phyloP scores from a whole-genome alignment of 2,329 filamentous ascomycete genomes.

The Elsinoe australis region DNA sequence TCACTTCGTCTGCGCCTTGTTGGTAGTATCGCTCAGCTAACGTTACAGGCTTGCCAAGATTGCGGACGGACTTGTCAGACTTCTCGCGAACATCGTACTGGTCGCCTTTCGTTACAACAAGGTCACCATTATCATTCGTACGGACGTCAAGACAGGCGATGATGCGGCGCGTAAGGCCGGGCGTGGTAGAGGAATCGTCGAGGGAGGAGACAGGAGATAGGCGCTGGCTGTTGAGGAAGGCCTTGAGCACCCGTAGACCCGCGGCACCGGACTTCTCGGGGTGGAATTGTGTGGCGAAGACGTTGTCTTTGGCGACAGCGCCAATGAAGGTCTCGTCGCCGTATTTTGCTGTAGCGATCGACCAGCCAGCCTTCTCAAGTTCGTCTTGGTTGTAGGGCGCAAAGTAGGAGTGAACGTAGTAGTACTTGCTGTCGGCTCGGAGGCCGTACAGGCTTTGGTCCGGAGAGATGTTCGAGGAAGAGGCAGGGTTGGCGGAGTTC shows the following conservation, averaged over 20 bases:
- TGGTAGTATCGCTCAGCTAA: slow-evolving; percentile 92
- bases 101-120: slow-evolving; percentile 97
- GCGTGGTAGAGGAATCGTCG: slow-evolving; percentile 32
- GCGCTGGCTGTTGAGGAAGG: slow-evolving; percentile 71
- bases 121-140: slow-evolving; percentile 84
- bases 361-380: slow-evolving; percentile 77
- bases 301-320: slow-evolving; percentile 74
- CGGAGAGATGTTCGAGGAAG: slow-evolving; percentile 33
- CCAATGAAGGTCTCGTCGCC: slow-evolving; percentile 85
- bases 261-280: slow-evolving; percentile 94
- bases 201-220: slow-evolving; percentile 46
- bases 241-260: slow-evolving; percentile 72
- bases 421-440: slow-evolving; percentile 80
- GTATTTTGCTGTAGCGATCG: slow-evolving; percentile 83
- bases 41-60: slow-evolving; percentile 93
- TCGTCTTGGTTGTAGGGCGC: slow-evolving; percentile 64
- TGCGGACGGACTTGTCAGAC: slow-evolving; percentile 63
- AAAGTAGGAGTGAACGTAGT: slow-evolving; percentile 96
- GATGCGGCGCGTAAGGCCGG: slow-evolving; percentile 82
- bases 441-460: slow-evolving; percentile 66
- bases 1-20: slow-evolving; percentile 92
- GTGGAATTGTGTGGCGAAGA: slow-evolving; percentile 93
- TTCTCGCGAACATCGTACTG: slow-evolving; percentile 98
- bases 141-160: slow-evolving; percentile 96
- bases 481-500: slow-evolving; percentile 72